Evolutionary conservation across 129 eudicot genomes (phyloP).

Genomic region (Solidago caesia): DNA sequence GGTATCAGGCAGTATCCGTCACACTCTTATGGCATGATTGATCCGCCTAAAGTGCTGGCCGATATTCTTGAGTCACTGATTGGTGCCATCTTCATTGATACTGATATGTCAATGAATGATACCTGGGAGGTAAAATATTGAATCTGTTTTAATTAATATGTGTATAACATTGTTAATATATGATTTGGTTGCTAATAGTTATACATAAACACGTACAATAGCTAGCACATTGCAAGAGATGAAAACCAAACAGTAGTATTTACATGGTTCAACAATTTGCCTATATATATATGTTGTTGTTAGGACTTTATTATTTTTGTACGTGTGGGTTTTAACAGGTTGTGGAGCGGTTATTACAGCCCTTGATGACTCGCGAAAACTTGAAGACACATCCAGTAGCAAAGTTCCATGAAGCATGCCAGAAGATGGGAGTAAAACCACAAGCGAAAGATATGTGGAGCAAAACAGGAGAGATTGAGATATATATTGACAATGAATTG

Average conservation of each 20-base stretch:
- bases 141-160: not conserved
- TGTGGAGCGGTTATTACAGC: conserved; percentile 43
- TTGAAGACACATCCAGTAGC: conserved; percentile 44
- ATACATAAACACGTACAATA: too few species aligned
- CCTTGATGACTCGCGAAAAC: conserved; percentile 47
- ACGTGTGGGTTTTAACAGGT: conserved; percentile 28
- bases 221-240: too few species aligned
- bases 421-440: conserved; percentile 36
- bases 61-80: conserved; percentile 63
- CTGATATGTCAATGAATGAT: conserved; percentile 29
- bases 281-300: not conserved
- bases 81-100: conserved; percentile 60
- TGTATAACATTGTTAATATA: not conserved
- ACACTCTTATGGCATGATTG: conserved; percentile 55
- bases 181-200: too few species aligned
- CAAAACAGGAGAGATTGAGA: conserved; percentile 38
- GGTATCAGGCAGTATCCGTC: conserved; percentile 42
- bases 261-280: not conserved
- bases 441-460: conserved; percentile 38
- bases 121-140: conserved; percentile 52
- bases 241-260: not conserved
- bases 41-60: conserved; percentile 68
- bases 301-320: not conserved
- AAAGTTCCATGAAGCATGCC: conserved; percentile 51
- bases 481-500: conserved; percentile 27